phyloP scores from a whole-genome alignment of 805 yeast species.

The Lipomyces chichibuensis region DNA sequence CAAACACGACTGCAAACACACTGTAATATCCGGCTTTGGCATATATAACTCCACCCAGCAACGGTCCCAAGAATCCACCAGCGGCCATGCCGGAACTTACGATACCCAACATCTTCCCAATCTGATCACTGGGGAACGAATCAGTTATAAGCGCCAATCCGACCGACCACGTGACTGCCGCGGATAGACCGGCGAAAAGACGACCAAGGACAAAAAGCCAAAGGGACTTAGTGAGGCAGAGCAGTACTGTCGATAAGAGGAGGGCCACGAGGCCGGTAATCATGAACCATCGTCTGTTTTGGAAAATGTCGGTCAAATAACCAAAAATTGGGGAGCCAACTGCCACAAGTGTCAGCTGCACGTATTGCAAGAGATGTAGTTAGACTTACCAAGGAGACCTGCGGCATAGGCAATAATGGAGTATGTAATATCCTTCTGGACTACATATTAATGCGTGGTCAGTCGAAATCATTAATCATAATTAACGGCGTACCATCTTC shows the following conservation, averaged over 20 bases:
- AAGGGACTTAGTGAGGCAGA: conserved; percentile 38
- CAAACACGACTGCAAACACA: conserved; percentile 43
- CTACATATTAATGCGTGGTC: conserved; percentile 2
- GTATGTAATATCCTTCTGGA: conserved; percentile 40
- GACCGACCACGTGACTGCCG: conserved; percentile 45
- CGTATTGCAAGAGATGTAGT: not conserved
- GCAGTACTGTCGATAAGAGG: conserved; percentile 41
- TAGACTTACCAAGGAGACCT: conserved; percentile 40
- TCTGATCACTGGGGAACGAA: conserved; percentile 39
- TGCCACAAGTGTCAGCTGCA: not conserved
- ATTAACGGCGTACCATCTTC: conserved; percentile 16
- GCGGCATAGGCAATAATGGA: conserved; percentile 43
- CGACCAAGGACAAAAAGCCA: conserved; percentile 42
- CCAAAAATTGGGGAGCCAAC: conserved; percentile 41
- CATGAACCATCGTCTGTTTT: conserved; percentile 40
- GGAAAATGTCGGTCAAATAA: conserved; percentile 38
- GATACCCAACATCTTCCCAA: conserved; percentile 42
- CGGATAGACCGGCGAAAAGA: conserved; percentile 44
- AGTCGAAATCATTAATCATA: not conserved
- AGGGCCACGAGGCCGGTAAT: conserved; percentile 41
- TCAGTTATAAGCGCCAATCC: conserved; percentile 44
- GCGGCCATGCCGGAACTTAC: conserved; percentile 41
- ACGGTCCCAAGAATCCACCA: conserved; percentile 44
- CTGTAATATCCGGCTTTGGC: conserved; percentile 43
- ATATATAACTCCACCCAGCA: conserved; percentile 45